Evolutionary conservation across 2,329 filamentous ascomycete species (phyloP), one percentile per base, ranked within the genome.

Genomic region (Calonectria pseudoturangicola): DNA sequence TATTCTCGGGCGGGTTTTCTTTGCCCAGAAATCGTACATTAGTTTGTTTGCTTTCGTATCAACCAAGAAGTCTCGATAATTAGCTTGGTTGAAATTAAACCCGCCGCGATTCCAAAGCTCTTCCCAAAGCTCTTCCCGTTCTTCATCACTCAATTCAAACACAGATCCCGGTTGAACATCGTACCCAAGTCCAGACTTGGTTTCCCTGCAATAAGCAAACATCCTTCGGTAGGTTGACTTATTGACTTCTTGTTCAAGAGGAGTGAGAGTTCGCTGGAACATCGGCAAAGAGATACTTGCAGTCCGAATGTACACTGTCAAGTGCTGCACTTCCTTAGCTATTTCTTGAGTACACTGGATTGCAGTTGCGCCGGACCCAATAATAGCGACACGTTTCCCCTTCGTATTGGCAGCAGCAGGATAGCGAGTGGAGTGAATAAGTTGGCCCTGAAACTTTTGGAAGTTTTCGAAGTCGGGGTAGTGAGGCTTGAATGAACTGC

Each of bases 251-350:
- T 89, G 85, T 67, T 89, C 86, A 50, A 89, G 83, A 33, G 81
- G 83, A 0, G 85, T 84, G 1, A 91, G 76, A 2, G 80, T 67
- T 1, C 84, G 80, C 74, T 91, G 88, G 2, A 86, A 82, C 89
- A 93, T 92, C 0, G 91, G 91, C 0, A 92, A 78, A 15, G 87
- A 89, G 15, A 89, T 85, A 70, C 91, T 92, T 0, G 91, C 89
- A 2, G 89, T 92, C 21, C 91, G 85, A 72, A 92, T 87, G 76
- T 91, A 91, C 2, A 92, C 87, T 2, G 81, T 83, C 43, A 85
- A 68, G 25, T 82, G 71, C 2, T 65, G 67, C 12, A 85, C 81
- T 76, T 79, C 60, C 74, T 86, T 87, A 4, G 84, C 67, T n/a
- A 80, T 71, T 62, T 79, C 77, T 67, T 80, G 81, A 1, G 82